Evolutionary conservation across 441 rosid genomes (phyloP).

Genomic region (Populus hybrid): DNA sequence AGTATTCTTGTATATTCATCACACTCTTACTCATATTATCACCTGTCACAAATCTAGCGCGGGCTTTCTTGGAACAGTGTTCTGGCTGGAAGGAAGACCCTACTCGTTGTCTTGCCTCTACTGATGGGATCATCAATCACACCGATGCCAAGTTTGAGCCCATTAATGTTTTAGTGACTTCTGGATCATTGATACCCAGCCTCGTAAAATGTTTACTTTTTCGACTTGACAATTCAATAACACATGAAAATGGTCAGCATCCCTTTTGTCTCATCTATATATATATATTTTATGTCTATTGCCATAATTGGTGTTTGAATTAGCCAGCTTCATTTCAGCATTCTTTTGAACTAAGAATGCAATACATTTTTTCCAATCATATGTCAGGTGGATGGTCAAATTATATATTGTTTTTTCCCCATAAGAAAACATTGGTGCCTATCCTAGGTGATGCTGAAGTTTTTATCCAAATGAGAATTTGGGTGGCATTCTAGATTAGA

Average conservation of each 20-base stretch:
- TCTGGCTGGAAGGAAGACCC: constrained; percentile 46
- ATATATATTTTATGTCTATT: background rate
- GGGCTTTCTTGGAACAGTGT: constrained; percentile 69
- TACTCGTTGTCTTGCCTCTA: constrained; percentile 12
- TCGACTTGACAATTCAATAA: constrained; percentile 56
- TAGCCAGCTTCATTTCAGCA: background rate
- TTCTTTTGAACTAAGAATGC: background rate
- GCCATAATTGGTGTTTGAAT: background rate
- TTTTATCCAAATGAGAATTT: background rate
- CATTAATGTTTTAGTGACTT: constrained; percentile 79
- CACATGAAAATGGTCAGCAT: constrained; percentile 63
- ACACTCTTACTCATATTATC: constrained; percentile 16
- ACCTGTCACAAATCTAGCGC: constrained; percentile 49
- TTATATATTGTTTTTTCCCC: background rate
- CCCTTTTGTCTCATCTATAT: constrained; percentile 12
- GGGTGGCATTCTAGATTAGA: background rate
- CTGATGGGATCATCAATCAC: constrained; percentile 20
- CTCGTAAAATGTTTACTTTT: constrained; percentile 80
- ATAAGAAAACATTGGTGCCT: background rate
- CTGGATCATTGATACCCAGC: constrained; percentile 87
- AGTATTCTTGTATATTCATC: background rate
- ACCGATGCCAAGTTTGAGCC: constrained; percentile 28
- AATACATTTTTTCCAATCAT: background rate
- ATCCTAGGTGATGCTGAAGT: background rate
- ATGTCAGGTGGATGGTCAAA: background rate